phyloP scores from a whole-genome alignment of 148 eudicot species.

The Rhododendron molle region DNA sequence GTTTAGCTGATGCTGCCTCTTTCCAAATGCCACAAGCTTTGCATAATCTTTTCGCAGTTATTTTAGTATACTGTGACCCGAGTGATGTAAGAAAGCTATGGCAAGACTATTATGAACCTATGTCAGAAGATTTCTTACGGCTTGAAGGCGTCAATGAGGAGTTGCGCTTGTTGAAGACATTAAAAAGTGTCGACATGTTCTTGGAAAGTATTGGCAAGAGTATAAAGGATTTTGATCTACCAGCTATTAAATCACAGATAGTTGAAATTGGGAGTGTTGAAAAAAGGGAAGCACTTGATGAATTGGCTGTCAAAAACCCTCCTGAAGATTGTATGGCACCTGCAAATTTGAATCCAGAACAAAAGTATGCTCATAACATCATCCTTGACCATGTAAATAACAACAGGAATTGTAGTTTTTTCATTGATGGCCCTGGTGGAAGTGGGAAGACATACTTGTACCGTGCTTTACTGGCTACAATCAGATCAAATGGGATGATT shows the following conservation, averaged over 20 bases:
- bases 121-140: neutral
- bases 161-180: neutral
- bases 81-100: neutral
- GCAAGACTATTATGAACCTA: neutral
- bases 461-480: neutral
- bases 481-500: neutral
- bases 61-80: neutral
- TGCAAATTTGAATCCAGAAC: neutral
- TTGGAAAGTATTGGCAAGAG: neutral
- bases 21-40: neutral
- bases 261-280: too few species aligned
- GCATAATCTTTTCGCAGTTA: neutral
- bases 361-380: neutral
- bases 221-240: neutral
- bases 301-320: neutral
- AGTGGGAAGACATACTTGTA: neutral
- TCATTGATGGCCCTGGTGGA: neutral
- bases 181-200: neutral
- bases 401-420: neutral
- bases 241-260: neutral
- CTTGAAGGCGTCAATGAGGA: neutral
- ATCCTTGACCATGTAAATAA: neutral
- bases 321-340: neutral
- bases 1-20: too few species aligned
- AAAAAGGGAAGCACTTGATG: neutral